These are phyloP conservation scores for Aeschynomene evenia DNA, from an alignment of 306 rosid species.

Conservation along the genomic window DNA sequence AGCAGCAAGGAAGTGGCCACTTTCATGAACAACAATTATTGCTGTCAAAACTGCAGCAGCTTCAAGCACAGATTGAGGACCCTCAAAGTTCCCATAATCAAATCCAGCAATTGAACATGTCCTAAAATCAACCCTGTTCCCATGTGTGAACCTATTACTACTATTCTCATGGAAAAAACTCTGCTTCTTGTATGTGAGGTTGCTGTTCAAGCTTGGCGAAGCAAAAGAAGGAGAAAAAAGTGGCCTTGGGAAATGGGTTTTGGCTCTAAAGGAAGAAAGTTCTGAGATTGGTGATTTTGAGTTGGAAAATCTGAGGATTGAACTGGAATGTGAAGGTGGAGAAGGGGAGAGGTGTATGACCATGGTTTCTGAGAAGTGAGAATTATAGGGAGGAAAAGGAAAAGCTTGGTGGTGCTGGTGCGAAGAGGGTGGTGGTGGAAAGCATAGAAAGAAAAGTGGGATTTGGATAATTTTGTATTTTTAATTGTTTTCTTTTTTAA, in stretches of 20 bases:
- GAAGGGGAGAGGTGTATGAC: conserved; percentile 62
- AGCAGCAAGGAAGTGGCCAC: conserved; percentile 98
- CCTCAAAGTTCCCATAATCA: conserved; percentile 73
- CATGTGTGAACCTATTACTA: conserved; percentile 35
- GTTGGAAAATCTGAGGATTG: conserved; percentile 51
- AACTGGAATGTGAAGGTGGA: conserved; percentile 48
- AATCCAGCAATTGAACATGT: conserved; percentile 61
- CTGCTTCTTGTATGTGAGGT: conserved; percentile 45
- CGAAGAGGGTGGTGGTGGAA: conserved; percentile 29
- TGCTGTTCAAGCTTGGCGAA: conserved; percentile 28
- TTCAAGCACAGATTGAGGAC: conserved; percentile 83
- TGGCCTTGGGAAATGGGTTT: conserved; percentile 61
- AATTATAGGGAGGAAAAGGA: conserved; percentile 27
- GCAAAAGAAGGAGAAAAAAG: conserved; percentile 40
- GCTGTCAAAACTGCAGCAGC: conserved; percentile 87
- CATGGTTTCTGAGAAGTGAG: conserved; percentile 52
- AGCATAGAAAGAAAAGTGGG: conserved; percentile 26
- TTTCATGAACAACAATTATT: conserved; percentile 90
- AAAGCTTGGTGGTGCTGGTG: conserved; percentile 32
- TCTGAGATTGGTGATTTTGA: conserved; percentile 52
- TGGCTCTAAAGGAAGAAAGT: conserved; percentile 44
- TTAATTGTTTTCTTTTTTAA: background rate
- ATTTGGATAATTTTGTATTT: conserved; percentile 55
- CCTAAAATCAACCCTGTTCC: conserved; percentile 52
- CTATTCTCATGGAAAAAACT: conserved; percentile 37